phyloP scores from a whole-genome alignment of 2,329 filamentous ascomycete genomes.

The Fusarium avenaceum region DNA sequence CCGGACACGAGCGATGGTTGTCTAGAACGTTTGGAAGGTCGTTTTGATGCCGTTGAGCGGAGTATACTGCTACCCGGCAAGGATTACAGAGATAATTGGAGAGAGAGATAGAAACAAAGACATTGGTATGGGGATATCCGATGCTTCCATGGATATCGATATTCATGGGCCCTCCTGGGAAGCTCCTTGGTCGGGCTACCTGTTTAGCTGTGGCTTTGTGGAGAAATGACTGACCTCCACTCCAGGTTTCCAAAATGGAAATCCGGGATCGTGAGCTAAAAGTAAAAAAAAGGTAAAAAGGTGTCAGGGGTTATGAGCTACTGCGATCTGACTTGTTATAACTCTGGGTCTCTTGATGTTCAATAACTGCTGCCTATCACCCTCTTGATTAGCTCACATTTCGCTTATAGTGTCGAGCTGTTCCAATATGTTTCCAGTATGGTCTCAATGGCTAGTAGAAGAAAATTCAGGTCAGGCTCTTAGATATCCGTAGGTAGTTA shows the following conservation, averaged over 20 bases:
- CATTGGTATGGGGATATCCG: background rate
- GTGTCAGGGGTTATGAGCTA: constrained; percentile 20
- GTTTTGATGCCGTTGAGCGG: constrained; percentile 23
- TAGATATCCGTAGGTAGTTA: background rate
- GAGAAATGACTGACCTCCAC: constrained; percentile 32
- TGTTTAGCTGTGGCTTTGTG: constrained; percentile 19
- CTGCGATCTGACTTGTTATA: constrained; percentile 14
- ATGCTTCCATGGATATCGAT: constrained; percentile 7
- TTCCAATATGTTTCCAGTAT: constrained; percentile 7
- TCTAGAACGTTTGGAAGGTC: constrained; percentile 38
- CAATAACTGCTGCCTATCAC: constrained; percentile 26
- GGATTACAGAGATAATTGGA: constrained; percentile 24
- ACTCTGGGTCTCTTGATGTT: background rate
- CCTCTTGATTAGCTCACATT: constrained; percentile 1
- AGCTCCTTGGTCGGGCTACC: too few species aligned
- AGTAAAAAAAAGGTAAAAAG: background rate
- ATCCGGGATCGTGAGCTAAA: constrained; percentile 24
- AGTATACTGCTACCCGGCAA: constrained; percentile 10
- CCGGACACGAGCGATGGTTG: constrained; percentile 35
- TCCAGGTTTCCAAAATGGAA: constrained; percentile 26
- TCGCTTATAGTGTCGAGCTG: constrained; percentile 1
- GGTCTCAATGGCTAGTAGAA: constrained; percentile 1
- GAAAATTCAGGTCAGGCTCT: constrained; percentile 3
- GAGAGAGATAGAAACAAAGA: constrained; percentile 11
- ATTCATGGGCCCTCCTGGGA: constrained; percentile 19